Evolutionary conservation across 2,329 filamentous ascomycete genomes (phyloP).

Genomic region (Neonectria coccinea): DNA sequence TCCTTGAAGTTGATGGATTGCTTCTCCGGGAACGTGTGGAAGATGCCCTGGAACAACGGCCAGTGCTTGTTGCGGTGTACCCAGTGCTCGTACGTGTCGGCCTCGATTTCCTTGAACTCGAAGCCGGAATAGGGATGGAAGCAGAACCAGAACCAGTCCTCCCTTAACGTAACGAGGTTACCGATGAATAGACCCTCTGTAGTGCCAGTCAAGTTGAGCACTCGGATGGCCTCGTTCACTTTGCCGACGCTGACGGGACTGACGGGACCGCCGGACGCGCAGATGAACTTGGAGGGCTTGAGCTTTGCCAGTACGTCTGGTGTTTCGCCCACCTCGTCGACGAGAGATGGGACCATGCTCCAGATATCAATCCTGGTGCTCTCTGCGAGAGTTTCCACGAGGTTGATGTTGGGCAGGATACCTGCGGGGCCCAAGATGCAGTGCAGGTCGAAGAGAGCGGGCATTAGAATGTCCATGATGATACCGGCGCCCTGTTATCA

Average conservation of each 20-base stretch:
- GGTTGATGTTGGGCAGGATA: slow-evolving; percentile 51
- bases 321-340: slow-evolving; percentile 50
- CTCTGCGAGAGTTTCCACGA: slow-evolving; percentile 50
- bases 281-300: slow-evolving; percentile 50
- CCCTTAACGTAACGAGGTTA: slow-evolving; percentile 42
- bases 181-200: slow-evolving; percentile 52
- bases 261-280: slow-evolving; percentile 52
- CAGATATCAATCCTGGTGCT: slow-evolving; percentile 52
- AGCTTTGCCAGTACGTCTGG: slow-evolving; percentile 49
- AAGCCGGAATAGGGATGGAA: slow-evolving; percentile 52
- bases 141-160: slow-evolving; percentile 50
- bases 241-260: slow-evolving; percentile 45
- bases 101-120: slow-evolving; percentile 49
- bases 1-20: slow-evolving; percentile 48
- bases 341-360: slow-evolving; percentile 53
- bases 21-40: slow-evolving; percentile 48
- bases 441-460: slow-evolving; percentile 50
- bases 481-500: slow-evolving; percentile 53
- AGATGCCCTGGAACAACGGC: slow-evolving; percentile 49
- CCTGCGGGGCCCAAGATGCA: slow-evolving; percentile 52
- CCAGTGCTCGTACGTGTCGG: slow-evolving; percentile 49
- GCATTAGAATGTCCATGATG: slow-evolving; percentile 56
- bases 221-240: slow-evolving; percentile 48
- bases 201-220: slow-evolving; percentile 51
- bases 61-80: slow-evolving; percentile 47